Base-by-base conservation (phyloP, 2,329 filamentous ascomycete species). In the Xylariaceae sp. region DNA sequence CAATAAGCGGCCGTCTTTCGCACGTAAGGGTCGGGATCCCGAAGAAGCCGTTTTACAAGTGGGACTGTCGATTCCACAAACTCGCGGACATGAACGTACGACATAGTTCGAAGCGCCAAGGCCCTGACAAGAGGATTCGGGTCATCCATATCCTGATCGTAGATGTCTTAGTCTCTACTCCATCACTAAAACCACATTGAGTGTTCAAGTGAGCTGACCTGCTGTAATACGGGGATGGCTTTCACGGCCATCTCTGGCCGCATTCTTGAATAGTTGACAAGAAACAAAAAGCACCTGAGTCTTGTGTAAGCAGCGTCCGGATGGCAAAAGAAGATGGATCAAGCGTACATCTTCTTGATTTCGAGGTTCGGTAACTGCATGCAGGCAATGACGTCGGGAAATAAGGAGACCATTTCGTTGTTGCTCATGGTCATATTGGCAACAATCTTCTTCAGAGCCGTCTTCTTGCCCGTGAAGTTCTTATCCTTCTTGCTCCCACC, bases 341-440 rank as follows among this genome's bases (percentile, higher is more conserved):
- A 34, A 34, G 28, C 83, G 62, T 77, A 97, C 94, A 99, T 99
- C 80, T 99, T 99, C 82, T 99, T 99, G 74, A 99, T 97, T 74
- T 99, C 94, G 70, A 99, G 76, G 65, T 89, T 96, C 47, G 87
- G 88, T 57, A 99, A 89, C 63, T 89, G 85, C 94, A 99, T 99
- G 78, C 93, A 97, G 57, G 80, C 86, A 63, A 99, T 89, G 54
- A 99, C 88, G 69, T 99, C 94, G 16, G 93, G 91, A 64, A 99
- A 99, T 47, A 99, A 78, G 38, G 90, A 91, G 50, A 97, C 88
- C 94, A 99, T 99, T 72, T 99, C 94, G 68, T 97, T 99, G 75
- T 99, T 99, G 82, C 93, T 97, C 94, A 99, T 99, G 60, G 94
- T 99, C 94, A 99, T 99, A 71, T 99, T 99, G 70, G 94, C 94